These are phyloP conservation scores for Leersia perrieri DNA, from an alignment of 176 grass and related monocot genomes.

Conservation along the genomic window DNA sequence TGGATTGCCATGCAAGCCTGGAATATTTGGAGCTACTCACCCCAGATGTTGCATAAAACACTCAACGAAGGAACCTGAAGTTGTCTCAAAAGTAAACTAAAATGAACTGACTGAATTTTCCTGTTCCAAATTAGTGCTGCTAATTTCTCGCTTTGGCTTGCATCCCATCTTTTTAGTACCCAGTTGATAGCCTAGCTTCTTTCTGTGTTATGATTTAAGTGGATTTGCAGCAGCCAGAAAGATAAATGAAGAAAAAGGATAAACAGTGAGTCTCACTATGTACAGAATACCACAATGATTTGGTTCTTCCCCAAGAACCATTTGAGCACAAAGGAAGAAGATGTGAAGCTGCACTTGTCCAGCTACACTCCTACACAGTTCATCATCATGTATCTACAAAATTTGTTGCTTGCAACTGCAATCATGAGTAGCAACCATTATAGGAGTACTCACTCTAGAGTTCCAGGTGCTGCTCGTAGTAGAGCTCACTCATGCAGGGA, in stretches of 20 bases:
- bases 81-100: background rate
- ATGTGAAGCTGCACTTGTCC: constrained; percentile 25
- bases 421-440: background rate
- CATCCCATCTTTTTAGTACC: background rate
- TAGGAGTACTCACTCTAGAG: constrained; percentile 37
- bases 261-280: background rate
- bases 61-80: background rate
- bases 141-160: background rate
- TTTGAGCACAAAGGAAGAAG: background rate
- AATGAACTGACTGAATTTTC: background rate
- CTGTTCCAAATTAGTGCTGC: no score
- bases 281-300: constrained; percentile 7
- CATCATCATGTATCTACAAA: constrained; percentile 46
- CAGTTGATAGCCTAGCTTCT: background rate
- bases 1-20: background rate
- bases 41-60: background rate
- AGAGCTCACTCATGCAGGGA: constrained; percentile 70
- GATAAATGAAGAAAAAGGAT: background rate
- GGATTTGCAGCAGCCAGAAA: background rate
- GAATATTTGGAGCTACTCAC: constrained; percentile 9
- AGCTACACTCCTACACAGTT: constrained; percentile 18
- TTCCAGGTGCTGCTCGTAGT: constrained; percentile 71
- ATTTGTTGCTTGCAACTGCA: background rate
- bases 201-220: background rate
- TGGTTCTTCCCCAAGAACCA: constrained; percentile 39